Evolutionary conservation across 148 eudicot species (phyloP).

Genomic region (Camellia sinensis): DNA sequence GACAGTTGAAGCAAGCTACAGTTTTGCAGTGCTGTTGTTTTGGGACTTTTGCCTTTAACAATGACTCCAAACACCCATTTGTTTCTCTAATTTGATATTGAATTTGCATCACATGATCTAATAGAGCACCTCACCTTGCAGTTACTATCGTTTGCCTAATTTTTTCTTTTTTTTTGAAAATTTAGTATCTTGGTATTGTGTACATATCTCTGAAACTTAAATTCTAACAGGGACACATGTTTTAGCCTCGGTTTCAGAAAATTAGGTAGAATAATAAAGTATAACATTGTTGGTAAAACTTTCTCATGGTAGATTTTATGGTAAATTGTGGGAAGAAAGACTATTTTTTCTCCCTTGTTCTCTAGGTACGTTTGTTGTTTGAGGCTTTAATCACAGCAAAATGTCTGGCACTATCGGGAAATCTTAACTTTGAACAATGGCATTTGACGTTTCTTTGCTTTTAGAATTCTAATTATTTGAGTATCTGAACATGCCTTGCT

Average conservation of each 20-base stretch:
- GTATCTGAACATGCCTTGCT: neutral
- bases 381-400: neutral
- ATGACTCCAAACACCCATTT: neutral
- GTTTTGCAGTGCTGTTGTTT: neutral
- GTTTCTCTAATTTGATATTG: neutral
- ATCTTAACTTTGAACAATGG: neutral
- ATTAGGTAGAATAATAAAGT: no score
- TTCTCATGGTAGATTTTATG: neutral
- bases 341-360: neutral
- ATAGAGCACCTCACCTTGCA: constrained; percentile 1
- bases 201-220: neutral
- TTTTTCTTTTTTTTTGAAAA: no score
- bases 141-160: neutral
- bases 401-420: neutral
- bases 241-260: no score
- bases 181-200: neutral
- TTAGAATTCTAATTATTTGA: neutral
- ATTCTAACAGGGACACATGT: no score
- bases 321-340: neutral
- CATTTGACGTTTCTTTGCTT: neutral
- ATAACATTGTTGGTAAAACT: no score
- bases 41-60: neutral
- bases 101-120: neutral
- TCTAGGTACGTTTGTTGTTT: neutral
- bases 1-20: neutral